Evolutionary conservation across 2,329 filamentous ascomycete genomes (phyloP).

Genomic region (Claviceps purpurea): DNA sequence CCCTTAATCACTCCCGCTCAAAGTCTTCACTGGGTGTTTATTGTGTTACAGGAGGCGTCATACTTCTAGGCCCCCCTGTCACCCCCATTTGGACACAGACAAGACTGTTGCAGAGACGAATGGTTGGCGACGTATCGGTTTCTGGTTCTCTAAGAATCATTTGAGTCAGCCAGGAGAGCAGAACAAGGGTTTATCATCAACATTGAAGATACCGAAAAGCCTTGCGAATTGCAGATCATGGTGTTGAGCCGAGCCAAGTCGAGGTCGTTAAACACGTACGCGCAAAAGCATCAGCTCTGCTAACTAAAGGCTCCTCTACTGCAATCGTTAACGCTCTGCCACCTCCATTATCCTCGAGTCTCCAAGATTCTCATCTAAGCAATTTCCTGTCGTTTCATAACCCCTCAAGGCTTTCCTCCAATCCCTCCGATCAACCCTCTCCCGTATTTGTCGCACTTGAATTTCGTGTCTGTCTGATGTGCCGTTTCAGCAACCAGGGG

Average conservation of each 20-base stretch:
- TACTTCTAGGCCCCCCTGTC: neutral
- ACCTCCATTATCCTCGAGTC: neutral
- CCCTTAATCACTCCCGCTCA: neutral
- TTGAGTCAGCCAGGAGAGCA: neutral
- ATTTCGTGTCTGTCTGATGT: neutral
- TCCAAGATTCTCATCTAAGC: neutral
- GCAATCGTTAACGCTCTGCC: neutral
- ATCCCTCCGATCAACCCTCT: neutral
- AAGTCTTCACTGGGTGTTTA: no score
- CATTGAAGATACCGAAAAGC: neutral
- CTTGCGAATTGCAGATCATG: neutral
- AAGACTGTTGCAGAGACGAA: neutral
- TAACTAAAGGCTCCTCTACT: neutral
- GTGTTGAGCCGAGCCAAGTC: neutral
- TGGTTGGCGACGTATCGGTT: neutral
- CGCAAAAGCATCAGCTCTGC: neutral
- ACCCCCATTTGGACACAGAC: neutral
- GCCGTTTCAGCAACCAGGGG: constrained; percentile 4
- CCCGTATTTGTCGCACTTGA: constrained; percentile 1
- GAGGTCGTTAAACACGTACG: neutral
- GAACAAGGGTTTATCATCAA: neutral
- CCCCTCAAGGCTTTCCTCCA: neutral
- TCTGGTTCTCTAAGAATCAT: neutral
- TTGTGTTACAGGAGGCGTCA: neutral
- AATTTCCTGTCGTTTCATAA: neutral